Conservation (phyloP, 352 stramenopile species). For the Phytophthora pseudosyringae region DNA sequence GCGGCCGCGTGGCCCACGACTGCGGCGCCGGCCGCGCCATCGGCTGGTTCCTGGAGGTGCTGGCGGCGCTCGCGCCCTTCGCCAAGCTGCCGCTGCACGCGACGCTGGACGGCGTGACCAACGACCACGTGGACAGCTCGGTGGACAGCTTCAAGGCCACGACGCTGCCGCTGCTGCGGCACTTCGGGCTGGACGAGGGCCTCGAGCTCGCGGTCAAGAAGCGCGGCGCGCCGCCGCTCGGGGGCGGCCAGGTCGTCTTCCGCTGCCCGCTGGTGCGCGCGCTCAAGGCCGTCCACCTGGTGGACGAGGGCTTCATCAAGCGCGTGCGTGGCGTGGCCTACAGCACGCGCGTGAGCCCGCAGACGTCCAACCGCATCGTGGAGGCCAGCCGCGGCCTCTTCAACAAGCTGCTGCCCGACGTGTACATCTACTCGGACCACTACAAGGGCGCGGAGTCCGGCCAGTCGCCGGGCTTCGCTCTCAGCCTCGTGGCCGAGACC, state of each 20-base stretch:
- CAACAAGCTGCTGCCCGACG: constrained; percentile 98
- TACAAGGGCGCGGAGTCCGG: constrained; percentile 93
- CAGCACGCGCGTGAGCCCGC: constrained; percentile 96
- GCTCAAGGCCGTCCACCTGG: constrained; percentile 94
- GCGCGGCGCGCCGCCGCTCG: constrained; percentile 88
- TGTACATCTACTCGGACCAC: constrained; percentile 99
- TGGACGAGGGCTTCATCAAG: constrained; percentile 98
- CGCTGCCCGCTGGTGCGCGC: constrained; percentile 95
- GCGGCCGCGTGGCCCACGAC: constrained; percentile 95
- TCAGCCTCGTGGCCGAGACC: constrained; percentile 97
- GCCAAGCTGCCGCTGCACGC: constrained; percentile 95
- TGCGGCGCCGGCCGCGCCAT: constrained; percentile 92
- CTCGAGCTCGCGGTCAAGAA: constrained; percentile 91
- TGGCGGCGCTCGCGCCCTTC: constrained; percentile 97
- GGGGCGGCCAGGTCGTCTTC: constrained; percentile 92
- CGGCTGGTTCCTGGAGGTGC: constrained; percentile 98
- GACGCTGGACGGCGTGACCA: constrained; percentile 96
- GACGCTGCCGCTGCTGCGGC: constrained; percentile 94
- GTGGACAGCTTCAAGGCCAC: constrained; percentile 96
- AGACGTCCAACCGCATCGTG: constrained; percentile 97
- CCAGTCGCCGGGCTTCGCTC: constrained; percentile 91
- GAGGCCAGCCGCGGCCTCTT: constrained; percentile 96
- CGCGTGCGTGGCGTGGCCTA: constrained; percentile 97
- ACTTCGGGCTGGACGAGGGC: constrained; percentile 96
- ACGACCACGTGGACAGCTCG: constrained; percentile 91